Percentiles rank a stretch among this genome's conserved stretches.
phyloP scores from a whole-genome alignment of 1,284 basidiomycete species.

The Sanghuangporus sanghuang region DNA sequence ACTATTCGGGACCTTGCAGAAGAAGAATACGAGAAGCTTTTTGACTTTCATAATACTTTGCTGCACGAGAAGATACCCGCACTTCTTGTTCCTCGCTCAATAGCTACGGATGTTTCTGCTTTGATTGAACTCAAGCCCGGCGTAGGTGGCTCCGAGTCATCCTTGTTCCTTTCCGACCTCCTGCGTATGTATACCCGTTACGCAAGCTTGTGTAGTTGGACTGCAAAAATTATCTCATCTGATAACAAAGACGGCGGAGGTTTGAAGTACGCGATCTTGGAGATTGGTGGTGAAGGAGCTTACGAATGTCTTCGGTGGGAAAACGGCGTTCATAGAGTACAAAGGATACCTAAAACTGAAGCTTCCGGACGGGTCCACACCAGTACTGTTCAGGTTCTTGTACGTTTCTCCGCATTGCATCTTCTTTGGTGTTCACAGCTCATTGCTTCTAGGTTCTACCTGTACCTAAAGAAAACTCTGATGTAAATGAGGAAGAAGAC shows the following conservation, averaged over 20 bases:
- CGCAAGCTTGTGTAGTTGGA: conserved; percentile 51
- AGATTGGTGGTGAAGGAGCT: conserved; percentile 72
- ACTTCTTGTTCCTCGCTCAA: conserved; percentile 67
- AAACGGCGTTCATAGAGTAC: conserved; percentile 94
- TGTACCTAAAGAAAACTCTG: conserved; percentile 53
- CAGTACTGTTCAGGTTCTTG: conserved; percentile 86
- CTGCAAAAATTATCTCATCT: conserved; percentile 46
- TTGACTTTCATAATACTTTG: conserved; percentile 41
- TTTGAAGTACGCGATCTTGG: conserved; percentile 79
- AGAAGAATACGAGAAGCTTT: conserved; percentile 61
- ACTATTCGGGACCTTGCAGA: conserved; percentile 72
- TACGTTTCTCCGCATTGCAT: conserved; percentile 33
- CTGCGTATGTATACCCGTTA: conserved; percentile 81
- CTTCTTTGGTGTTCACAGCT: neutral
- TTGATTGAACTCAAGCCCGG: conserved; percentile 91
- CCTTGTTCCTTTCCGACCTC: conserved; percentile 78
- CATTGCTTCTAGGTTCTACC: conserved; percentile 63
- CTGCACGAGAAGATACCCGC: conserved; percentile 57
- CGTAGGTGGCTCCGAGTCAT: conserved; percentile 88
- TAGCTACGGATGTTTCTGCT: conserved; percentile 64
- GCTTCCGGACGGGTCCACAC: conserved; percentile 86
- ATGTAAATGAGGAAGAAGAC: conserved; percentile 40
- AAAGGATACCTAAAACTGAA: conserved; percentile 90
- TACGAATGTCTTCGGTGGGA: conserved; percentile 86
- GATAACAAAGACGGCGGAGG: conserved; percentile 60